Evolutionary conservation across 108 stramenopile genomes (phyloP), one percentile per base, ranked within the genome.

Genomic region (Cyclotella choctawhatcheeana): DNA sequence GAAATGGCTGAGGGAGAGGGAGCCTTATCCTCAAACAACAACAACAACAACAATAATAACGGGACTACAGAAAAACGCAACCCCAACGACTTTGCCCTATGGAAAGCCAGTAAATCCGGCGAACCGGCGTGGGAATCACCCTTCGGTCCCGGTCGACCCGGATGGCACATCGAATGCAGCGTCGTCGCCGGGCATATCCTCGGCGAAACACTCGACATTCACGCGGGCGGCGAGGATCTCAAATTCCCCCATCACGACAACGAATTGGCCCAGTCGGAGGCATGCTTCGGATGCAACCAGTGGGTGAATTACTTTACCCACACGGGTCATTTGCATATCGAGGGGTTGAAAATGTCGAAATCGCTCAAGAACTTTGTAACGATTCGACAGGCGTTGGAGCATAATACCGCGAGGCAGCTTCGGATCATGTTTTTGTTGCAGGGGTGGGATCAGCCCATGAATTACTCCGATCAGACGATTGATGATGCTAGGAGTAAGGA

Each of bases 211-310:
- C 82, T 98, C 68, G 98, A 98, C 71, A 88, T 98, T 51, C 98
- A 99, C 71, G 82, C 90, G 31, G 99, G 99, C 10, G 99, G 99
- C 12, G 83, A 95, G 33, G 99, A 99, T 78, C 84, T 99, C n/a
- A 93, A 96, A 79, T 99, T 99, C 75, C 99, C 99, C 8, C 99
- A 99, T 72, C 99, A 99, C 76, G 99, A 99, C 80, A 99, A 99
- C 70, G 99, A 99, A 73, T 88, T 99, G 71, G 99, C 99, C 2
- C 99, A 99, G 84, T 88, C 91, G 13, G 91, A 93, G 63, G 91
- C 94, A 37, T 88, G 81, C 66, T 85, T 85, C 60, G 81, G 86
- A 50, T 92, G 88, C 74, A 21, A 59, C 33, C 91, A 94, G 35
- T 98, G 97, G 97, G 96, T 96, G 52, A 93, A 94, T 67, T 93